Evolutionary conservation across 2,329 filamentous ascomycete genomes (phyloP).

Genomic region (Arthroderma sp.): DNA sequence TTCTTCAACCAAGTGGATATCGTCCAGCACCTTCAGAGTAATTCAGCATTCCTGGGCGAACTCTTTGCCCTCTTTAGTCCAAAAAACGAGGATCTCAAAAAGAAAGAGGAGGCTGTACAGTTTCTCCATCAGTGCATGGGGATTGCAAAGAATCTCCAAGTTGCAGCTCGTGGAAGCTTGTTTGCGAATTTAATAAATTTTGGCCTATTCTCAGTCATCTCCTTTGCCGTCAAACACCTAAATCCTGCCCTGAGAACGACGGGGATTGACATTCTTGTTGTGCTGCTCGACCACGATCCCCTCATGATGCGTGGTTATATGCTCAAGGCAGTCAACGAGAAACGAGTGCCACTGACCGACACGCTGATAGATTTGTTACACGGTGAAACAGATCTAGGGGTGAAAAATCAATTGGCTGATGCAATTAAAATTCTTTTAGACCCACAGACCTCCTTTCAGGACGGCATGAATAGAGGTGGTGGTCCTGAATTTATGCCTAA

Average conservation of each 20-base stretch:
- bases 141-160: slow-evolving; percentile 88
- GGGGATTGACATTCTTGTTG: slow-evolving; percentile 83
- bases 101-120: slow-evolving; percentile 85
- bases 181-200: slow-evolving; percentile 84
- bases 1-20: slow-evolving; percentile 99
- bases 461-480: slow-evolving; percentile 48
- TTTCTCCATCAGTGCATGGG: slow-evolving; percentile 95
- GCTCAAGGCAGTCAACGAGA: slow-evolving; percentile 80
- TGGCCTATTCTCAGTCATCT: slow-evolving; percentile 78
- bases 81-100: slow-evolving; percentile 49
- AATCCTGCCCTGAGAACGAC: slow-evolving; percentile 80
- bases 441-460: slow-evolving; percentile 46
- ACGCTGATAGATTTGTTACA: slow-evolving; percentile 84
- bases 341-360: slow-evolving; percentile 73
- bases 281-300: slow-evolving; percentile 90
- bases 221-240: slow-evolving; percentile 73
- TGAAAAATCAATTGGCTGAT: slow-evolving; percentile 91
- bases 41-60: slow-evolving; percentile 63
- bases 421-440: slow-evolving; percentile 89
- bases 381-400: slow-evolving; percentile 81
- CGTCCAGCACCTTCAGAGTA: slow-evolving; percentile 81
- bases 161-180: slow-evolving; percentile 62
- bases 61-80: slow-evolving; percentile 74
- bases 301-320: slow-evolving; percentile 89
- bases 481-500: slow-evolving; percentile 53